A percentile compares a stretch with the other conserved stretches of the same genome.
phyloP scores from a whole-genome alignment of 2,329 filamentous ascomycete genomes.

The Curvularia hawaiiensis region DNA sequence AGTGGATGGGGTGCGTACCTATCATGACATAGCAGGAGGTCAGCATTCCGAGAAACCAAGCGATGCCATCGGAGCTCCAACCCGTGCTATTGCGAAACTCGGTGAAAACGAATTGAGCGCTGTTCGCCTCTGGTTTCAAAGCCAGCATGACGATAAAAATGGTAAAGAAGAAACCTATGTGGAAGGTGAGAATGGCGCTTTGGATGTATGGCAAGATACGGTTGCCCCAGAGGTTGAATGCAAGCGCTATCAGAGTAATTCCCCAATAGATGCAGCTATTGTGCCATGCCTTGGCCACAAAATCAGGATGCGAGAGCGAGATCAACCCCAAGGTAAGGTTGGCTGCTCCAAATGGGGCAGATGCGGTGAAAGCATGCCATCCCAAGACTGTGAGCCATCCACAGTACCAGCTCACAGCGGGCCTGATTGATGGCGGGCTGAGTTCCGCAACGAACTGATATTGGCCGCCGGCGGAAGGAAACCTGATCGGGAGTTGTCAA shows the following conservation, averaged over 20 bases:
- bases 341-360: conserved; percentile 24
- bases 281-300: conserved; percentile 52
- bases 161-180: conserved; percentile 55
- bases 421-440: conserved; percentile 1
- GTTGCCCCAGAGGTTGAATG: conserved; percentile 52
- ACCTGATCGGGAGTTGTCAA: conserved; percentile 6
- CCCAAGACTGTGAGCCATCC: conserved; percentile 38
- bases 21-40: conserved; percentile 27
- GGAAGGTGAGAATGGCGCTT: conserved; percentile 46
- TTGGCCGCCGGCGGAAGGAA: conserved; percentile 12
- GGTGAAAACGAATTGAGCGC: conserved; percentile 50
- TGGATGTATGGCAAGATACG: conserved; percentile 43
- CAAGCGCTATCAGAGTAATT: conserved; percentile 51
- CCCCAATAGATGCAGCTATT: conserved; percentile 40
- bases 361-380: conserved; percentile 44
- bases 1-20: conserved; percentile 6
- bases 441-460: conserved; percentile 15
- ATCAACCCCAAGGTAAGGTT: conserved; percentile 31
- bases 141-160: conserved; percentile 53
- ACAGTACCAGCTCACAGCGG: conserved; percentile 3
- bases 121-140: conserved; percentile 45
- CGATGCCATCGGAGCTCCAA: conserved; percentile 46
- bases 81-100: conserved; percentile 51
- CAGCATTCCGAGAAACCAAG: conserved; percentile 47
- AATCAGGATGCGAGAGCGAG: conserved; percentile 44